phyloP scores from a whole-genome alignment of 352 stramenopile species.

The Pythium apleroticum region DNA sequence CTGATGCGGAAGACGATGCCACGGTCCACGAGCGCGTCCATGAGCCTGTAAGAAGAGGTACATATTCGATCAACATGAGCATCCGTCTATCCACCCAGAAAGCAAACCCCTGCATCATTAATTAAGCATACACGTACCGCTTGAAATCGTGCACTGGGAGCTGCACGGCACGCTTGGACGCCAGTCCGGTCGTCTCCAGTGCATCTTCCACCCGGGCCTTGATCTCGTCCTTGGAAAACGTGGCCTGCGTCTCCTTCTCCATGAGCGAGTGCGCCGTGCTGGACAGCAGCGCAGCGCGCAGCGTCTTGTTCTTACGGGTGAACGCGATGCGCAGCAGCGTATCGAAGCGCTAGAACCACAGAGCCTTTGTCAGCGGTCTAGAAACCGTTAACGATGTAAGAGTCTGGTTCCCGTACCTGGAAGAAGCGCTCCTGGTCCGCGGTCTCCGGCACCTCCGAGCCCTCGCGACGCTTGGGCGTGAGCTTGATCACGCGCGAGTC shows the following conservation, averaged over 20 bases:
- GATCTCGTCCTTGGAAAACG: constrained; percentile 35
- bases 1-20: constrained; percentile 57
- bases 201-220: constrained; percentile 48
- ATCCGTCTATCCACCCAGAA: background rate
- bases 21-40: constrained; percentile 43
- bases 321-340: constrained; percentile 75
- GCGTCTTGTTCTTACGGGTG: constrained; percentile 85
- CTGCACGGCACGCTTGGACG: constrained; percentile 60
- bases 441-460: constrained; percentile 11
- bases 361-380: background rate
- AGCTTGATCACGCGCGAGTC: constrained; percentile 84
- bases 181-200: constrained; percentile 45
- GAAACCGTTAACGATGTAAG: background rate
- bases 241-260: constrained; percentile 27
- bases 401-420: constrained; percentile 34
- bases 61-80: background rate
- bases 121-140: constrained; percentile 20
- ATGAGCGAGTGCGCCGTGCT: constrained; percentile 55
- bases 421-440: constrained; percentile 50
- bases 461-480: constrained; percentile 22
- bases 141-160: constrained; percentile 62
- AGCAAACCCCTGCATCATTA: background rate
- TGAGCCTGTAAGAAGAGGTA: constrained; percentile 29
- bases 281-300: constrained; percentile 66
- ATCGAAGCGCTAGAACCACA: constrained; percentile 58